Base-by-base conservation (phyloP, 495 filamentous ascomycete genomes). In the Cercophora sp. region DNA sequence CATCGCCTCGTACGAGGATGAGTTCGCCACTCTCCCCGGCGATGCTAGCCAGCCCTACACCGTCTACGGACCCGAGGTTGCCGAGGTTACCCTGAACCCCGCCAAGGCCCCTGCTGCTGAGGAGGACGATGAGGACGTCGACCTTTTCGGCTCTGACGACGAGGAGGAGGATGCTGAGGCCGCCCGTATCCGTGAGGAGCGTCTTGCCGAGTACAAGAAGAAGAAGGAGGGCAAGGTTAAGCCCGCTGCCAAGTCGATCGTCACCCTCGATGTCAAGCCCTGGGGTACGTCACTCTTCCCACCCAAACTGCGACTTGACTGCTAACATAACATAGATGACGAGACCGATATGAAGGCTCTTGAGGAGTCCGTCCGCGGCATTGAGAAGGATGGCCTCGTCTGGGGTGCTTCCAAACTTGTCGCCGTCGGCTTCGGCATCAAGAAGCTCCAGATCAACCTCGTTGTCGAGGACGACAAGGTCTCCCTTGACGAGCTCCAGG, bases 381-480 rank as follows among this genome's bases (percentile, higher is more conserved):
- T 98, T 62, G 85, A 89, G 75, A 82, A 85, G 79, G 93, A 98
- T 56, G 93, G 93, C 72, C 85, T 98, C 50, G 85, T 93, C 37
- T 98, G 93, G 93, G 93, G 93, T 83, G 84, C 80, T 58, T 91
- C 87, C 67, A 91, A 92, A 79, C 75, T 96, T 54, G 86, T 95
- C 34, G 69, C 91, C 48, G 86, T 97, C 55, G 81, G 90, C 66
- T 98, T 91, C 81, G 94, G 94, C 76, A 95, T 98, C 79, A 96
- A 93, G 85, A 97, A 97, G 84, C 83, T 98, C 56, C 94, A 97
- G 82, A 94, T 98, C 81, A 97, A 87, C 83, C 70, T 96, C 55
- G 91, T 97, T 59, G 79, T 97, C 57, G 93, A 97, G 79, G 93
- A 98, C 67, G 93, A 97, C 49, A 97, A 97, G 80, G 70, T 98